Evolutionary conservation across 805 yeast species (phyloP).

Genomic region (Pichia paraexigua): DNA sequence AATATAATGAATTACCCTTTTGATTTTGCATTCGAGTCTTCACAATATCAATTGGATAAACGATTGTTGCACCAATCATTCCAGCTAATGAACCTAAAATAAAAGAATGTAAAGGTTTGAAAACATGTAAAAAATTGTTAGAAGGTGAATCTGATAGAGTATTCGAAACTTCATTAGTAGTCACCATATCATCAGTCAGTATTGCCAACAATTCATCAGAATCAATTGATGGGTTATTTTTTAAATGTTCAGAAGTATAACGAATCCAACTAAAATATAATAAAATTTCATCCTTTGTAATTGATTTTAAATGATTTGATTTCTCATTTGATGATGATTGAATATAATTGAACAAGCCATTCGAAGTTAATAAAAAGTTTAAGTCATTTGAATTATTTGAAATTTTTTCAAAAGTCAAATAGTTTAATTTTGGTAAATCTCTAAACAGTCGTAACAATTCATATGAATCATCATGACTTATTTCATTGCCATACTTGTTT

Average conservation of each 20-base stretch:
- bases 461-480: conserved; percentile 41
- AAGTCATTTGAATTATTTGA: conserved; percentile 13
- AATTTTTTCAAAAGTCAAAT: conserved; percentile 24
- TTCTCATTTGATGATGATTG: conserved; percentile 8
- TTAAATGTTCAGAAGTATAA: conserved; percentile 21
- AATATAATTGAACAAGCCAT: conserved; percentile 22
- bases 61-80: conserved; percentile 96
- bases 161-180: conserved; percentile 5
- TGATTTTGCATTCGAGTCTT: conserved; percentile 98
- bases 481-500: conserved; percentile 34
- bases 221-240: conserved; percentile 19
- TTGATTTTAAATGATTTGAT: conserved; percentile 3
- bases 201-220: conserved; percentile 29
- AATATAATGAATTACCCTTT: conserved; percentile 60
- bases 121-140: conserved; percentile 51
- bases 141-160: conserved; percentile 37
- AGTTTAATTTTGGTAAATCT: conserved; percentile 28
- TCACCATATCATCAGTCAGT: conserved; percentile 46
- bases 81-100: conserved; percentile 92
- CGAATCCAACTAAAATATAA: conserved; percentile 31
- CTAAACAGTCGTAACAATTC: conserved; percentile 38
- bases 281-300: conserved; percentile 23
- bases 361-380: conserved; percentile 14
- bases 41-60: conserved; percentile 92
- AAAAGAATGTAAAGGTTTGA: conserved; percentile 83